These are phyloP conservation scores for Dryadomyces quercus-mongolicae DNA, from an alignment of 2,329 filamentous ascomycete genomes.

Conservation along the genomic window DNA sequence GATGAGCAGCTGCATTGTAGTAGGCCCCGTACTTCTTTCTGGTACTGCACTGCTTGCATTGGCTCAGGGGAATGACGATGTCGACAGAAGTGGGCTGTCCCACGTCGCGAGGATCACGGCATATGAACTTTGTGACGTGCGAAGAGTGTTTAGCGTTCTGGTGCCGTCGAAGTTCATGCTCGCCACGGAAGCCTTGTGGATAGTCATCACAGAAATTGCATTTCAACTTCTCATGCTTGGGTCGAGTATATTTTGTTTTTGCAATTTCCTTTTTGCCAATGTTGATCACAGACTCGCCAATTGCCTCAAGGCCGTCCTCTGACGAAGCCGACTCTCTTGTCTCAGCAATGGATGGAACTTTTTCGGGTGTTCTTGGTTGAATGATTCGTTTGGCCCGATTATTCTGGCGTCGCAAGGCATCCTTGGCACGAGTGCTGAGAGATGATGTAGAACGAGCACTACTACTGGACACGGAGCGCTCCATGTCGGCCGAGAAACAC, in stretches of 20 bases:
- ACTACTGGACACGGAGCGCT: constrained; percentile 36
- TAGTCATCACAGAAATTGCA: constrained; percentile 61
- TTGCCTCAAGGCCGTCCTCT: constrained; percentile 4
- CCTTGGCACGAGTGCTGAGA: constrained; percentile 32
- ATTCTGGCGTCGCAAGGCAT: constrained; percentile 33
- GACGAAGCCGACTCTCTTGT: not conserved
- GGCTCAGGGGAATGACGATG: constrained; percentile 53
- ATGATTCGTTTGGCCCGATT: constrained; percentile 20
- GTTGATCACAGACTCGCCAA: constrained; percentile 16
- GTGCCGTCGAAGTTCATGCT: constrained; percentile 68
- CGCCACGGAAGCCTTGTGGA: constrained; percentile 70
- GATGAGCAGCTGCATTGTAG: constrained; percentile 88
- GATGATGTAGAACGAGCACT: constrained; percentile 34
- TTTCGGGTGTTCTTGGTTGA: not conserved
- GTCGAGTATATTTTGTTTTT: constrained; percentile 41
- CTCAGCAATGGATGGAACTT: not conserved
- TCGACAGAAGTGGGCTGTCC: constrained; percentile 30
- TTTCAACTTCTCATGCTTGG: constrained; percentile 57
- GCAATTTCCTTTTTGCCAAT: constrained; percentile 30
- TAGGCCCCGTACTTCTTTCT: constrained; percentile 79
- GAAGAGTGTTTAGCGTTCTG: constrained; percentile 51
- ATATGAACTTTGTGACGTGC: constrained; percentile 44
- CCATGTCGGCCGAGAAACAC: constrained; percentile 14
- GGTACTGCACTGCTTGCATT: constrained; percentile 72
- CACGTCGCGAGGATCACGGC: constrained; percentile 35